A percentile compares a stretch with the other conserved stretches of the same genome.
phyloP scores from a whole-genome alignment of 768 basidiomycete species.

The Termitomyces sp. region DNA sequence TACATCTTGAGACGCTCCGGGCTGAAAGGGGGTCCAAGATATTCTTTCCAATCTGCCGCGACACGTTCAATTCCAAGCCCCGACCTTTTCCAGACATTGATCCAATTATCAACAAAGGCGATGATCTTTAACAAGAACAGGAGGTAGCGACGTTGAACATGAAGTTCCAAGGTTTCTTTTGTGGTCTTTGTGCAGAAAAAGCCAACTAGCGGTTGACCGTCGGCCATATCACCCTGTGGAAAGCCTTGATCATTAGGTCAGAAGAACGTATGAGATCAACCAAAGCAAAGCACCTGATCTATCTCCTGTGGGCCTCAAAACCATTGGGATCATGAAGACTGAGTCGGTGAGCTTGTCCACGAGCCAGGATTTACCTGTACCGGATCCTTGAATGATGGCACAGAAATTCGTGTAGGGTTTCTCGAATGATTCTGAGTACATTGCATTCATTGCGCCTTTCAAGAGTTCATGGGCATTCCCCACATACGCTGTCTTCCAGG shows the following conservation, averaged over 20 bases:
- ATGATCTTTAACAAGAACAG: neutral
- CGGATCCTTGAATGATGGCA: slow-evolving; percentile 9
- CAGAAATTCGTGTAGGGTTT: neutral
- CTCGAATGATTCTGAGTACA: neutral
- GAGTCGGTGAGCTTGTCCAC: slow-evolving; percentile 4
- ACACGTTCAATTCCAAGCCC: accelerated
- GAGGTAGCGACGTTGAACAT: neutral
- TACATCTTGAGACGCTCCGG: neutral
- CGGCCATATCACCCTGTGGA: neutral
- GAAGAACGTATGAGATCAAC: neutral
- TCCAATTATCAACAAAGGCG: neutral
- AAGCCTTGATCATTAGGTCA: neutral
- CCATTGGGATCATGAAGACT: slow-evolving; percentile 4
- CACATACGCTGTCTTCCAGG: neutral
- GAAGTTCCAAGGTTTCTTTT: neutral
- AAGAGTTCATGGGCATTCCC: neutral
- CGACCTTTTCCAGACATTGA: neutral
- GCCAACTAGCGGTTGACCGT: neutral
- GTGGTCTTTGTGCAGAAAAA: neutral
- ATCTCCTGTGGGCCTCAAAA: neutral
- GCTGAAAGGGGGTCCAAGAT: neutral
- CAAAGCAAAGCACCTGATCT: neutral
- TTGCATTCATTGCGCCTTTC: neutral
- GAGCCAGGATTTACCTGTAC: slow-evolving; percentile 5
- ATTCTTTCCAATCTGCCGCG: neutral